Percentiles rank a stretch among this genome's conserved stretches.
Conservation (phyloP, 345 rosid species). For the Trapa incisa region DNA sequence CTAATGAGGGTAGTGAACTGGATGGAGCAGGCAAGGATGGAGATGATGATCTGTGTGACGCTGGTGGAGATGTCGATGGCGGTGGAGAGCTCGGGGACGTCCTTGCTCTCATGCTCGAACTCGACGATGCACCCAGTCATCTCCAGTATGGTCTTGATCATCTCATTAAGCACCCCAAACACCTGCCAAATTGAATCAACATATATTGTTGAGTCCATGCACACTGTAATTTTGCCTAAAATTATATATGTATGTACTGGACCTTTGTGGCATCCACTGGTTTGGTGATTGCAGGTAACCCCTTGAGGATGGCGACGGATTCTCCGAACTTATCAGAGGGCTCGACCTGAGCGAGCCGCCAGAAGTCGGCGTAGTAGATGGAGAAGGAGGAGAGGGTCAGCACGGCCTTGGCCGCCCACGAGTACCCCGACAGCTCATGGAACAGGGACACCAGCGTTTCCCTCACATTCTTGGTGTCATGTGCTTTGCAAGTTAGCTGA, state of each 20-base stretch:
- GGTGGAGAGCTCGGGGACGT: slow-evolving; percentile 11
- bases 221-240: too few species aligned
- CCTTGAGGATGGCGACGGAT: slow-evolving; percentile 10
- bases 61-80: slow-evolving; percentile 9
- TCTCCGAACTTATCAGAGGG: slow-evolving; percentile 7
- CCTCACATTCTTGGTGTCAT: slow-evolving; percentile 5
- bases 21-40: slow-evolving; percentile 11
- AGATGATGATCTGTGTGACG: slow-evolving; percentile 11
- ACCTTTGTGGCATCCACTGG: slow-evolving; percentile 4
- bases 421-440: slow-evolving; percentile 10
- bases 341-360: slow-evolving; percentile 14
- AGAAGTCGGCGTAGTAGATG: slow-evolving; percentile 11
- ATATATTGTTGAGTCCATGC: too few species aligned
- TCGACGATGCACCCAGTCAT: slow-evolving; percentile 14
- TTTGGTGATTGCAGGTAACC: slow-evolving; percentile 11
- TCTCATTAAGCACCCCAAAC: slow-evolving; percentile 9
- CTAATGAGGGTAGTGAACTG: slow-evolving; percentile 13
- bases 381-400: slow-evolving; percentile 11
- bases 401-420: slow-evolving; percentile 10
- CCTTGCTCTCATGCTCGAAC: slow-evolving; percentile 10
- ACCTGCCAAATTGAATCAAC: neutral
- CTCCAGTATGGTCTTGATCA: slow-evolving; percentile 8
- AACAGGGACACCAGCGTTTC: slow-evolving; percentile 4
- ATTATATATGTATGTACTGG: neutral
- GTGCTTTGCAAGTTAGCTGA: slow-evolving; percentile 13